Evolutionary conservation across 768 basidiomycete species (phyloP).

Genomic region (Kwoniella newhampshirensis): DNA sequence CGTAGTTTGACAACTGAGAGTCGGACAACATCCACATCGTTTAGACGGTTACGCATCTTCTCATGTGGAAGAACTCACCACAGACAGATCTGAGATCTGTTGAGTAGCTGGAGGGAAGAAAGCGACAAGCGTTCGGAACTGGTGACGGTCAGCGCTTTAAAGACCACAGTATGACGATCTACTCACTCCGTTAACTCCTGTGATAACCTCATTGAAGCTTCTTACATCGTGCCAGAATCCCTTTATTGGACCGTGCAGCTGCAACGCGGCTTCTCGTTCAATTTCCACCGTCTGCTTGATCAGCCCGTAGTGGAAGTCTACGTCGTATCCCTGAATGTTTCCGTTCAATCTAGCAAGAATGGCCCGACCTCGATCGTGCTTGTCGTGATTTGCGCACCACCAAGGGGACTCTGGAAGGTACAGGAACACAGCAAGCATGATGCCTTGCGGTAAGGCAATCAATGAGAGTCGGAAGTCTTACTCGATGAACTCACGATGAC

Average conservation of each 20-base stretch:
- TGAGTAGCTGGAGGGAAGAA: slow-evolving; percentile 34
- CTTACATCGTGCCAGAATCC: slow-evolving; percentile 24
- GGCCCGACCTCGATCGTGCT: slow-evolving; percentile 27
- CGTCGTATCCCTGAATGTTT: slow-evolving; percentile 36
- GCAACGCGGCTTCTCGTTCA: slow-evolving; percentile 15
- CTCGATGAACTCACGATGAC: slow-evolving; percentile 14
- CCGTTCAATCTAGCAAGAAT: slow-evolving; percentile 33
- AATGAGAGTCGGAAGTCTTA: background rate
- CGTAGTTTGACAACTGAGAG: slow-evolving; percentile 23
- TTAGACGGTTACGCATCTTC: background rate
- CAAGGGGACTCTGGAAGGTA: slow-evolving; percentile 28
- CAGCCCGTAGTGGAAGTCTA: slow-evolving; percentile 40
- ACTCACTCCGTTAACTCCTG: slow-evolving; percentile 36
- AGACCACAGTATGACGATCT: no score
- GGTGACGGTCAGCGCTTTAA: no score
- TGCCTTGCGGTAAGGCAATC: slow-evolving; percentile 7
- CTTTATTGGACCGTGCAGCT: slow-evolving; percentile 19
- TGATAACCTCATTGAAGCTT: slow-evolving; percentile 33
- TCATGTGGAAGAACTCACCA: slow-evolving; percentile 16
- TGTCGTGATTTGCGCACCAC: slow-evolving; percentile 33
- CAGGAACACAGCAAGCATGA: slow-evolving; percentile 19
- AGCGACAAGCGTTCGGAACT: slow-evolving; percentile 41
- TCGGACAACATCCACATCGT: slow-evolving; percentile 5
- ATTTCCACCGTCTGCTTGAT: slow-evolving; percentile 31
- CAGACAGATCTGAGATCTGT: slow-evolving; percentile 35